These are phyloP conservation scores for Sporothrix brunneoviolacea DNA, from an alignment of 2,329 filamentous ascomycete genomes.

Conservation along the genomic window DNA sequence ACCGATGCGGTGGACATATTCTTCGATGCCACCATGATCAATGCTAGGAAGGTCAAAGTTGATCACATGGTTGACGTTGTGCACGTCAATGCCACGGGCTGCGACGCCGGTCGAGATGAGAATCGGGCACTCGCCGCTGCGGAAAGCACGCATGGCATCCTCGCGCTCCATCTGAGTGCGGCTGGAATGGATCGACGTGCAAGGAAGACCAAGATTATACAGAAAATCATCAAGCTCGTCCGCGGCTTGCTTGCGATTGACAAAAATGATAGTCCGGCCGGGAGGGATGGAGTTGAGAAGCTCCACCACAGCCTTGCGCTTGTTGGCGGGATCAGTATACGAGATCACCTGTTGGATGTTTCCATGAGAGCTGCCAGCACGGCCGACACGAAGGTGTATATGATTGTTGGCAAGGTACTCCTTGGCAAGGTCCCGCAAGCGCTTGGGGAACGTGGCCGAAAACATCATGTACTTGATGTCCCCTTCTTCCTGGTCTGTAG, in stretches of 20 bases:
- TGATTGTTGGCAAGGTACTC: conserved; percentile 68
- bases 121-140: conserved; percentile 66
- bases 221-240: conserved; percentile 85
- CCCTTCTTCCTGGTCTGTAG: conserved; percentile 65
- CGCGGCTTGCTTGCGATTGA: conserved; percentile 70
- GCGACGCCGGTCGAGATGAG: conserved; percentile 81
- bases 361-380: conserved; percentile 71
- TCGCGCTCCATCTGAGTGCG: conserved; percentile 88
- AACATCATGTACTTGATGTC: conserved; percentile 73
- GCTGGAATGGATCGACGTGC: conserved; percentile 80
- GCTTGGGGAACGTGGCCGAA: conserved; percentile 87
- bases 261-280: conserved; percentile 80
- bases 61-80: conserved; percentile 82
- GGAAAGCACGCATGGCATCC: conserved; percentile 82
- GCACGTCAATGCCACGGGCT: conserved; percentile 82
- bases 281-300: conserved; percentile 65
- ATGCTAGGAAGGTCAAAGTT: conserved; percentile 80
- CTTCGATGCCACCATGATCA: conserved; percentile 78
- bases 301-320: conserved; percentile 65
- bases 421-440: conserved; percentile 67
- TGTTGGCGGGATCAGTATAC: conserved; percentile 56
- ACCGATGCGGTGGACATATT: conserved; percentile 94
- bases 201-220: conserved; percentile 72
- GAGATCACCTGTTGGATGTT: conserved; percentile 79
- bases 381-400: conserved; percentile 77